phyloP scores from a whole-genome alignment of 2,329 filamentous ascomycete species.

The Pleoardoris graminearum region DNA sequence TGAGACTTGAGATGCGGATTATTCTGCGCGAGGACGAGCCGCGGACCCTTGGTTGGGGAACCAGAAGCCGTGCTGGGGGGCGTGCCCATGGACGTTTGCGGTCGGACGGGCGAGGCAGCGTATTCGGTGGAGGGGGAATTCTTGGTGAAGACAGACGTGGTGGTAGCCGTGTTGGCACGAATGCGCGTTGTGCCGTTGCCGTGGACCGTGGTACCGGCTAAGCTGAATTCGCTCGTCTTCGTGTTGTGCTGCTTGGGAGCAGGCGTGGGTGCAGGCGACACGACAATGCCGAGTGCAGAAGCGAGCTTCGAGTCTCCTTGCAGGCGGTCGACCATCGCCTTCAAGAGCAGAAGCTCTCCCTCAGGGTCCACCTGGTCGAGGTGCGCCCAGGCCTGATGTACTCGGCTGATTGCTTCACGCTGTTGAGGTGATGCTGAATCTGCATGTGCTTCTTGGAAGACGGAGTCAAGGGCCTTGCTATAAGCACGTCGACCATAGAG shows the following conservation, averaged over 20 bases:
- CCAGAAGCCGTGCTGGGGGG: constrained; percentile 40
- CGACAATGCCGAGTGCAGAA: constrained; percentile 47
- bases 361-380: constrained; percentile 89
- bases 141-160: constrained; percentile 17
- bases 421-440: constrained; percentile 72
- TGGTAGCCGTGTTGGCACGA: constrained; percentile 34
- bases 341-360: constrained; percentile 83
- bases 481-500: constrained; percentile 80
- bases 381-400: constrained; percentile 83
- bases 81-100: constrained; percentile 25
- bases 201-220: constrained; percentile 41
- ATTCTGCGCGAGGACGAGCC: constrained; percentile 75
- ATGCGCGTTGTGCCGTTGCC: constrained; percentile 40
- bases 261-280: constrained; percentile 32
- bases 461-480: constrained; percentile 77
- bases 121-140: constrained; percentile 21
- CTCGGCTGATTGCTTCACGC: constrained; percentile 77
- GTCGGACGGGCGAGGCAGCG: constrained; percentile 19
- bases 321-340: constrained; percentile 73
- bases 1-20: constrained; percentile 84
- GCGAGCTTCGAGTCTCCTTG: constrained; percentile 69
- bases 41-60: constrained; percentile 58
- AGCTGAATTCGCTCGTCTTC: constrained; percentile 36
- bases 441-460: constrained; percentile 83
- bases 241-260: constrained; percentile 39